Conservation (phyloP, 2,329 filamentous ascomycete genomes). For the Zymoseptoria pseudotritici region DNA sequence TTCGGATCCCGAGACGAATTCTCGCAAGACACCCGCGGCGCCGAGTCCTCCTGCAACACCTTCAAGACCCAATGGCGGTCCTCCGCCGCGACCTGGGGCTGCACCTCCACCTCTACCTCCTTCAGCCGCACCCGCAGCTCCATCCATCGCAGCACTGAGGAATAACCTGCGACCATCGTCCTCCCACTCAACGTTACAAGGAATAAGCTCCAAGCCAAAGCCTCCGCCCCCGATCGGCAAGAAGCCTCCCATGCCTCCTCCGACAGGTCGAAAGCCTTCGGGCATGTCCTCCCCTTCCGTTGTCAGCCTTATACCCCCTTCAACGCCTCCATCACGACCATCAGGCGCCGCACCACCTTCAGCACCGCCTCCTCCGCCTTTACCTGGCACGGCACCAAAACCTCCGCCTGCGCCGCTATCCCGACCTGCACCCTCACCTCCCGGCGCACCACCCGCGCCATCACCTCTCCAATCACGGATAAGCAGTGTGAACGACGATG, state of each 20-base stretch:
- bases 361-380: slow-evolving; percentile 35
- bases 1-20: slow-evolving; percentile 65
- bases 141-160: slow-evolving; percentile 41
- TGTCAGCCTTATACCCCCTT: slow-evolving; percentile 25
- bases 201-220: slow-evolving; percentile 47
- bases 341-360: slow-evolving; percentile 61
- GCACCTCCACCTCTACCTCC: slow-evolving; percentile 49
- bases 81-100: slow-evolving; percentile 35
- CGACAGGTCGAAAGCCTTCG: slow-evolving; percentile 51
- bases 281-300: slow-evolving; percentile 34
- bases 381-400: slow-evolving; percentile 23
- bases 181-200: slow-evolving; percentile 48
- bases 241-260: slow-evolving; percentile 57
- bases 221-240: slow-evolving; percentile 74
- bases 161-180: slow-evolving; percentile 51
- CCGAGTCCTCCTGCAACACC: slow-evolving; percentile 27
- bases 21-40: slow-evolving; percentile 44
- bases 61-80: slow-evolving; percentile 32
- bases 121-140: slow-evolving; percentile 41
- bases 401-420: slow-evolving; percentile 9
- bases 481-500: slow-evolving; percentile 10
- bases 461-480: slow-evolving; percentile 30
- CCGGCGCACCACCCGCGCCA: slow-evolving; percentile 47
- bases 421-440: slow-evolving; percentile 14
- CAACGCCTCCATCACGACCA: slow-evolving; percentile 29